Percentiles rank a stretch among this genome's conserved stretches.
Conservation (phyloP, 2,329 filamentous ascomycete genomes). For the Phyllosticta paracitricarpa region DNA sequence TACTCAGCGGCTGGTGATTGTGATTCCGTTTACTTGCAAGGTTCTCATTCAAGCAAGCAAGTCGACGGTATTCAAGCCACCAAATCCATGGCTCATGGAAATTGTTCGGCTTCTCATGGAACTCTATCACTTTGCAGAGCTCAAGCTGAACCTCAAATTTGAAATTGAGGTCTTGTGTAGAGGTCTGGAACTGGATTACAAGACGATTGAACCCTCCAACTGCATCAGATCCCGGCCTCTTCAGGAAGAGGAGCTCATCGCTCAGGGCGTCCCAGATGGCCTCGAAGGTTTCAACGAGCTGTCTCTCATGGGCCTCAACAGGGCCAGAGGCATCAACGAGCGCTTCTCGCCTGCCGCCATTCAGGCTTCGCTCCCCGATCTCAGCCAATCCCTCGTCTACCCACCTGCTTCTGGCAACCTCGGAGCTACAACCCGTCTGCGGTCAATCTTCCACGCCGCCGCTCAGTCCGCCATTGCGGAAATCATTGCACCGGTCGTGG, state of each 20-base stretch:
- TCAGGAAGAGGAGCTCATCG: constrained; percentile 49
- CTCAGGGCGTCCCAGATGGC: constrained; percentile 50
- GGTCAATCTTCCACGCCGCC: constrained; percentile 70
- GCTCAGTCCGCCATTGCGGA: constrained; percentile 86
- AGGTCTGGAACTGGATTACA: constrained; percentile 83
- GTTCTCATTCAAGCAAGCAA: constrained; percentile 74
- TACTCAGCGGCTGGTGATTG: constrained; percentile 79
- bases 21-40: constrained; percentile 97
- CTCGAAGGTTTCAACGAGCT: constrained; percentile 77
- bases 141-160: constrained; percentile 96
- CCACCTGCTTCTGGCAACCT: constrained; percentile 60
- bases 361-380: constrained; percentile 71
- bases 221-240: constrained; percentile 69
- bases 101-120: constrained; percentile 86
- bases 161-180: constrained; percentile 98
- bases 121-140: constrained; percentile 81
- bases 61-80: constrained; percentile 83
- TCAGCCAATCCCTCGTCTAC: constrained; percentile 68
- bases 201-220: constrained; percentile 76
- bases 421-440: constrained; percentile 56
- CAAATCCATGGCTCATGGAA: constrained; percentile 97
- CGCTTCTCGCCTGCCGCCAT: constrained; percentile 69
- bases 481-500: constrained; percentile 95
- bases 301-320: constrained; percentile 52
- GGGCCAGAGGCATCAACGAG: constrained; percentile 50